phyloP scores from a whole-genome alignment of 129 eudicot species.

The Helichrysum umbraculigerum region DNA sequence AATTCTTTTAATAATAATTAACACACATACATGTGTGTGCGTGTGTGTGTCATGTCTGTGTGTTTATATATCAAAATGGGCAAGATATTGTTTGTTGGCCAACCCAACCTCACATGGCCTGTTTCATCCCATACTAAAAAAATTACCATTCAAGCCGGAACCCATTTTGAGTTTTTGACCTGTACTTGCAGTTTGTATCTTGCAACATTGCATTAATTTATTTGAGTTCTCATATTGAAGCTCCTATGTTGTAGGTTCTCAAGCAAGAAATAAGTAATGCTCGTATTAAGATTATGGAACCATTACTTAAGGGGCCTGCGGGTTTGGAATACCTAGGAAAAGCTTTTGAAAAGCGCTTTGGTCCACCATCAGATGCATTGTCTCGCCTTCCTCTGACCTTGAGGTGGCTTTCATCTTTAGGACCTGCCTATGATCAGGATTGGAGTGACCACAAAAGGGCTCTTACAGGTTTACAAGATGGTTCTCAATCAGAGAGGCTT shows the following conservation, averaged over 20 bases:
- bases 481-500: slow-evolving; percentile 30
- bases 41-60: too few species aligned
- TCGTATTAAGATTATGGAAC: slow-evolving; percentile 77
- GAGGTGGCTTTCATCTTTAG: slow-evolving; percentile 62
- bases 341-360: slow-evolving; percentile 70
- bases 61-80: not conserved
- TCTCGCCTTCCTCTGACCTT: slow-evolving; percentile 62
- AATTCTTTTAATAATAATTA: too few species aligned
- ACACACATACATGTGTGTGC: not conserved
- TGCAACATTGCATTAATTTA: not conserved
- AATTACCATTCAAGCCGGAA: not conserved
- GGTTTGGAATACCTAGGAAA: slow-evolving; percentile 72
- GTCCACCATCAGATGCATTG: slow-evolving; percentile 67
- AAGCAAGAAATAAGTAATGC: slow-evolving; percentile 89
- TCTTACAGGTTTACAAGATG: slow-evolving; percentile 43
- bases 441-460: slow-evolving; percentile 63
- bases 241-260: slow-evolving; percentile 44
- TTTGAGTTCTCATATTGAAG: slow-evolving; percentile 13
- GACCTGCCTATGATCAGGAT: slow-evolving; percentile 44
- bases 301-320: slow-evolving; percentile 84
- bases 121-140: not conserved
- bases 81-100: not conserved
- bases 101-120: not conserved
- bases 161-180: not conserved
- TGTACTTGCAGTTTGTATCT: not conserved